Evolutionary conservation across 176 grass and related monocot species (phyloP).

Genomic region (Miscanthus lutarioriparius): DNA sequence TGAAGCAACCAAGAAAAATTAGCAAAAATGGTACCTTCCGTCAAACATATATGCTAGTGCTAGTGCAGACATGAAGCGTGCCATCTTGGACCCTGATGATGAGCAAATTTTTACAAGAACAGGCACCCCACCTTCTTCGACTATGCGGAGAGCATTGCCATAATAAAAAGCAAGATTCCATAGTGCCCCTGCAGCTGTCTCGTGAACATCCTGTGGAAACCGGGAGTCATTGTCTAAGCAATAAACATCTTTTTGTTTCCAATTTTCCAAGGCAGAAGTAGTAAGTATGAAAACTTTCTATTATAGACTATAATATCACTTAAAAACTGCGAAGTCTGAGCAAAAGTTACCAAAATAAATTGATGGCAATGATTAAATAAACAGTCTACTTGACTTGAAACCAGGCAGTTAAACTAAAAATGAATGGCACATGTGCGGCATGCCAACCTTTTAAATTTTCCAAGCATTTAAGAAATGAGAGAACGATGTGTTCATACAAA

Average conservation of each 20-base stretch:
- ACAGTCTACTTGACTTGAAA: slow-evolving; percentile 17
- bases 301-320: slow-evolving; percentile 1
- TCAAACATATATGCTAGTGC: slow-evolving; percentile 99
- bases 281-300: slow-evolving; percentile 12
- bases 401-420: slow-evolving; percentile 13
- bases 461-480: neutral
- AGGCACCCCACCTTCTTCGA: slow-evolving; percentile 97
- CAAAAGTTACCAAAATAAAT: slow-evolving; percentile 21
- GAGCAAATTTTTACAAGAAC: slow-evolving; percentile 89
- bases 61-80: slow-evolving; percentile 98
- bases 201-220: slow-evolving; percentile 89
- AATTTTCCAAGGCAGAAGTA: neutral
- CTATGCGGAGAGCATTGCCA: slow-evolving; percentile 85
- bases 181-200: slow-evolving; percentile 98
- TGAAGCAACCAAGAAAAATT: neutral
- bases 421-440: neutral
- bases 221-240: slow-evolving; percentile 7
- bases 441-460: neutral
- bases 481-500: neutral
- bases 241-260: neutral
- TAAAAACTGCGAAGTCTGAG: neutral
- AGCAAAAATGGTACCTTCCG: slow-evolving; percentile 67
- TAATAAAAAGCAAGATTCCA: slow-evolving; percentile 99
- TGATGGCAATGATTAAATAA: neutral
- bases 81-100: slow-evolving; percentile 94